Conservation (phyloP, 2,329 filamentous ascomycete species). For the Teratosphaeria viscida region DNA sequence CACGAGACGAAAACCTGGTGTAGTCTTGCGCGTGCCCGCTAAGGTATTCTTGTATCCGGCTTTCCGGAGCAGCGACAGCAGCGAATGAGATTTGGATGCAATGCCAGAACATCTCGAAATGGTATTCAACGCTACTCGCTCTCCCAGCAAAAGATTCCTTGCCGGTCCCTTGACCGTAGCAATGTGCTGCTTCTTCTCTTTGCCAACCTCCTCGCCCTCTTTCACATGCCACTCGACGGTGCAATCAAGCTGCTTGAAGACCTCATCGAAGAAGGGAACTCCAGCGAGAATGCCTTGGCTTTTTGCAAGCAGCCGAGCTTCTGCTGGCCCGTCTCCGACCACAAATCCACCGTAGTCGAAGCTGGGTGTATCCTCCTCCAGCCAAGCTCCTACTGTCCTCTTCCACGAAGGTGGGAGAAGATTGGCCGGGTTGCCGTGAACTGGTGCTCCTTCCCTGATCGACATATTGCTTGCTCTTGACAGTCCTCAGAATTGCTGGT, state of each 20-base stretch:
- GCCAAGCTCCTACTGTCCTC: slow-evolving; percentile 68
- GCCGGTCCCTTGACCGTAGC: slow-evolving; percentile 82
- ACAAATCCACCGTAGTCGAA: slow-evolving; percentile 98
- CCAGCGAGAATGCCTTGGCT: slow-evolving; percentile 73
- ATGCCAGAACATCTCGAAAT: slow-evolving; percentile 86
- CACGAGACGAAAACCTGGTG: slow-evolving; percentile 85
- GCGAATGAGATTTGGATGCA: slow-evolving; percentile 50
- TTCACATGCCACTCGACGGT: slow-evolving; percentile 74
- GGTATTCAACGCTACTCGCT: slow-evolving; percentile 84
- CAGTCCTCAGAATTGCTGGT: background rate
- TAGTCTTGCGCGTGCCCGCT: slow-evolving; percentile 95
- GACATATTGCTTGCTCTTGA: slow-evolving; percentile 15
- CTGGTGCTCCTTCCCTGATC: slow-evolving; percentile 42
- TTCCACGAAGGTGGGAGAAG: slow-evolving; percentile 82
- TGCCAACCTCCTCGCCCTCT: slow-evolving; percentile 61
- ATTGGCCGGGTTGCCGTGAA: slow-evolving; percentile 53
- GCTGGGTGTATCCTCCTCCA: slow-evolving; percentile 90
- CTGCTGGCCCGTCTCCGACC: slow-evolving; percentile 56
- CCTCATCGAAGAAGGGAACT: slow-evolving; percentile 88
- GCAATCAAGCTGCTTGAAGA: slow-evolving; percentile 83
- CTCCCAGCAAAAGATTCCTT: slow-evolving; percentile 74
- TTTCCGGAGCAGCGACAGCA: slow-evolving; percentile 43
- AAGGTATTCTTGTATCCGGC: slow-evolving; percentile 71
- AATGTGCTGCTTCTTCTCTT: slow-evolving; percentile 50
- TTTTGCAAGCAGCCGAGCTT: slow-evolving; percentile 47